Evolutionary conservation across 179 eudicot species (phyloP), one percentile per base, ranked within the genome.

Genomic region (Spergularia azorica): DNA sequence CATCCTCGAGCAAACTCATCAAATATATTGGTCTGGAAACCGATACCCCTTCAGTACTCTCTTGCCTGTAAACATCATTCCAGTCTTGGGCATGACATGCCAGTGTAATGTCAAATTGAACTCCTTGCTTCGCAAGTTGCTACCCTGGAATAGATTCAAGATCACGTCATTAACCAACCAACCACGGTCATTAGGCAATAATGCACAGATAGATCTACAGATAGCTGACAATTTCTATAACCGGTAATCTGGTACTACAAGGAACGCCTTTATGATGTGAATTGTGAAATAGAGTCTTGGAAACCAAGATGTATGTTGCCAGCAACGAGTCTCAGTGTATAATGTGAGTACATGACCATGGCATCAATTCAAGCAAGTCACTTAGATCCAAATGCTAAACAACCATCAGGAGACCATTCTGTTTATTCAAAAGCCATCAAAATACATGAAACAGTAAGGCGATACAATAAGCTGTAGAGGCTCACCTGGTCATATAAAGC

Each of bases 81-180:
- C 99, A 9, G 99, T 95, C 88, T 90, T 93, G 67, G 98, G 97
- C 98, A 95, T 95, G 63, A 95, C 93, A 76, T 95, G 99, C 98
- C 98, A 95, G 81, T 95, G 98, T 84, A 95, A 73, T 26, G 97
- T 94, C 84, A 94, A 83, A 85, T 95, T 95, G 73, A 86, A 95
- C 20, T 89, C 90, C 85, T 83, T 93, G 39, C 92, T 92, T 41
- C 90, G 82, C 68, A 95, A 89, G 81, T 90, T 91, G 87, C 87
- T 88, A 72, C 98, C 99, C 98, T 95, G 84, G 6, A 60, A 59
- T 2, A 71, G 12, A 15, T 65, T 65, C 43, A 12, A 15, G 32
- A 60, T 26, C 32, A n/a, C 63, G 32, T 17, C 32, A 16, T 58
- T n/a, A 58, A 17, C 16, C 36, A 14, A 26, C n/a, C 43, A 11